Percentiles rank a stretch among this genome's conserved stretches.
Conservation (phyloP, 2,329 filamentous ascomycete species). For the Verticillium longisporum region DNA sequence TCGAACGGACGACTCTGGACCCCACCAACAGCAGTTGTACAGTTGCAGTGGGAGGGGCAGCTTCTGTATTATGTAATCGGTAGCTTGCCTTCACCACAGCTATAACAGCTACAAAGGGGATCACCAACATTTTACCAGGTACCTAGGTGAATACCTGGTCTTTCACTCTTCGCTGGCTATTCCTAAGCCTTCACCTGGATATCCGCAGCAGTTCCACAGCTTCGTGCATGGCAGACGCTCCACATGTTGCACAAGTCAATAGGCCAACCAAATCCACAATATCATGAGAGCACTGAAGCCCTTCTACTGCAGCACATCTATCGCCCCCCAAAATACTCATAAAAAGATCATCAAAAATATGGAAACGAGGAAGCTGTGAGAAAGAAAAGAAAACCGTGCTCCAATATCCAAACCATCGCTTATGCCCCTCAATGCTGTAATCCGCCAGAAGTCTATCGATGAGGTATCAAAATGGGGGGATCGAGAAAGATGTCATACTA, state of each 20-base stretch:
- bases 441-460: constrained; percentile 1
- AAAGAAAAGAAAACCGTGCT: neutral
- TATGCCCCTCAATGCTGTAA: neutral
- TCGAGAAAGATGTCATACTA: neutral
- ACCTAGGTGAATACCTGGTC: no score
- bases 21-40: neutral
- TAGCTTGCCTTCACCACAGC: no score
- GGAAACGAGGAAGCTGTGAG: neutral
- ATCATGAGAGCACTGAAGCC: constrained; percentile 2
- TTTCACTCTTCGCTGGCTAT: no score
- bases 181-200: no score
- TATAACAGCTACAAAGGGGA: no score
- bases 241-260: neutral
- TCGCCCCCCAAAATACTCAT: neutral
- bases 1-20: neutral
- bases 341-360: neutral
- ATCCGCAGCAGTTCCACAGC: no score
- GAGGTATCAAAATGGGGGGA: constrained; percentile 2
- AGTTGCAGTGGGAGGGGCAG: neutral
- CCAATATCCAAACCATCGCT: neutral
- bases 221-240: no score
- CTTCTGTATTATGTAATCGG: neutral
- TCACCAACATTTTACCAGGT: no score
- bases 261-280: neutral
- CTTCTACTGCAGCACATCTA: constrained; percentile 1